Evolutionary conservation across 1,284 basidiomycete genomes (phyloP).

Genomic region (Leccinum fuscescens): DNA sequence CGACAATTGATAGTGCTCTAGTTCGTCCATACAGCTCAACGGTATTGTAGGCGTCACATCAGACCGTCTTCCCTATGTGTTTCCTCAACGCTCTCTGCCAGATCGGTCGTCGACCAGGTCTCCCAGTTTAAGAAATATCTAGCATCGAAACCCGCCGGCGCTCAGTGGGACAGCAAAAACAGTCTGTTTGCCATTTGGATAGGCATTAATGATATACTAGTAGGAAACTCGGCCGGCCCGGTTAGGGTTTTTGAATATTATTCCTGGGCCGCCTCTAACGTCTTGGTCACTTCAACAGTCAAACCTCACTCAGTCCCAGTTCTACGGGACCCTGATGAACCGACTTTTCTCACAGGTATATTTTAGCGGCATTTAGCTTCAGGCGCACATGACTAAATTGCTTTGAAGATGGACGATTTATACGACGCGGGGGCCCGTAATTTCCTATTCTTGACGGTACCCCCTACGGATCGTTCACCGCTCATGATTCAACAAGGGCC

Average conservation of each 20-base stretch:
- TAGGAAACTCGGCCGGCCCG: conserved; percentile 54
- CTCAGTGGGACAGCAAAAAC: conserved; percentile 40
- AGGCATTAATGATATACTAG: conserved; percentile 54
- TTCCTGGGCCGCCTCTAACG: neutral
- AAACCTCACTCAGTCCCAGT: conserved; percentile 44
- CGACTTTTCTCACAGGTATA: conserved; percentile 56
- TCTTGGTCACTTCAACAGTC: conserved; percentile 35
- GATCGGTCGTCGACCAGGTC: conserved; percentile 64
- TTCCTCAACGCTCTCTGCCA: neutral
- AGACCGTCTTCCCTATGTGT: neutral
- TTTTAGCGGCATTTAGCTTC: conserved; percentile 27
- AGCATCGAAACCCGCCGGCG: conserved; percentile 48
- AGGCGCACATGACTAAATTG: conserved; percentile 49
- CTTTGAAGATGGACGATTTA: conserved; percentile 49
- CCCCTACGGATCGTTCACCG: conserved; percentile 59
- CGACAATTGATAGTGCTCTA: conserved; percentile 60
- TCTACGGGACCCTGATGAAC: conserved; percentile 52
- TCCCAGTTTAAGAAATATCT: conserved; percentile 53
- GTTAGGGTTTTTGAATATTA: conserved; percentile 34
- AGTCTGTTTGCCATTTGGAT: conserved; percentile 58
- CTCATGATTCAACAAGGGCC: conserved; percentile 42
- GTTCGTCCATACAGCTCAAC: conserved; percentile 53
- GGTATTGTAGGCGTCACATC: conserved; percentile 29
- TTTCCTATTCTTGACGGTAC: conserved; percentile 68
- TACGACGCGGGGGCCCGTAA: conserved; percentile 55